Evolutionary conservation across 139 green algal species (phyloP).

Genomic region (Micromonas commoda): DNA sequence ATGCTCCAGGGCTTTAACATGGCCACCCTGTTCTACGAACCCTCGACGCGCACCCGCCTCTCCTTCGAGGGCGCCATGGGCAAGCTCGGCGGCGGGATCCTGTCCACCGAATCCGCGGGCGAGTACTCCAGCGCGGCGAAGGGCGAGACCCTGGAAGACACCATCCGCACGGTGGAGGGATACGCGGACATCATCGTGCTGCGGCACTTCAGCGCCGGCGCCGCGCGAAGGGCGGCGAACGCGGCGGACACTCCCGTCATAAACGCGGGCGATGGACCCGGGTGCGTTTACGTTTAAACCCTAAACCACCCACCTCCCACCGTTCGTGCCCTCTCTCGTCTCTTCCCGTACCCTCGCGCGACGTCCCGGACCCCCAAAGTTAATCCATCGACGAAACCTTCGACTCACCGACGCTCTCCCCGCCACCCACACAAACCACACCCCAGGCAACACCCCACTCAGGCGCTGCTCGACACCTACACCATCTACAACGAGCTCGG

Average conservation of each 20-base stretch:
- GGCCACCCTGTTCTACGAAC: constrained; percentile 99
- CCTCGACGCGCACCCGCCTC: constrained; percentile 93
- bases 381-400: too few relatives aligned
- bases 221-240: constrained; percentile 64
- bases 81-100: constrained; percentile 78
- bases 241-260: constrained; percentile 84
- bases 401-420: too few relatives aligned
- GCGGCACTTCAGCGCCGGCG: constrained; percentile 80
- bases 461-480: constrained; percentile 96
- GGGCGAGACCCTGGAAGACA: constrained; percentile 96
- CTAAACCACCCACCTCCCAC: too few relatives aligned
- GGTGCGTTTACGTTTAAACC: too few relatives aligned
- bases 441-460: constrained; percentile 96
- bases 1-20: constrained; percentile 85
- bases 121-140: constrained; percentile 97
- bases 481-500: constrained; percentile 85
- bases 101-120: constrained; percentile 85
- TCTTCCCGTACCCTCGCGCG: too few relatives aligned
- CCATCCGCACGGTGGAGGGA: constrained; percentile 89
- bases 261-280: constrained; percentile 94
- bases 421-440: too few relatives aligned
- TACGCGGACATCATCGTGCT: constrained; percentile 96
- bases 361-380: too few relatives aligned
- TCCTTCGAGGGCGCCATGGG: constrained; percentile 96
- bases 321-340: too few relatives aligned